Evolutionary conservation across 129 eudicot species (phyloP).

Genomic region (Dittrichia graveolens): DNA sequence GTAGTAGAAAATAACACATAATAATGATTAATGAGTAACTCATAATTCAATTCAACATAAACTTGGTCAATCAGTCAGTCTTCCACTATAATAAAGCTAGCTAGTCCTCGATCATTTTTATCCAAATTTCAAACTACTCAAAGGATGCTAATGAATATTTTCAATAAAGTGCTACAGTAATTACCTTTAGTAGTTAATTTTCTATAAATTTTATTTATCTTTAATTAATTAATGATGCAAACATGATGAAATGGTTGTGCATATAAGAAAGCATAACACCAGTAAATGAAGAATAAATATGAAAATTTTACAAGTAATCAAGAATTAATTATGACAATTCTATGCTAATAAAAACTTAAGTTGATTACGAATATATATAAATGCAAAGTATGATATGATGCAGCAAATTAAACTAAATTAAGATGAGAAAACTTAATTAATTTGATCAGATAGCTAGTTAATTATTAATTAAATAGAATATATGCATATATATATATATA

Average conservation of each 20-base stretch:
- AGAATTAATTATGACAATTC: no score
- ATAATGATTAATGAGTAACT: background rate
- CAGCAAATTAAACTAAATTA: background rate
- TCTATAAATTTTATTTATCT: background rate
- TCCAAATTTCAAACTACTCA: constrained; percentile 35
- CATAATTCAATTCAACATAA: constrained; percentile 27
- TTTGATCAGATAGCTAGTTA: background rate
- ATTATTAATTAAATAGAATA: background rate
- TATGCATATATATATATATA: no score
- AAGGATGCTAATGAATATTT: constrained; percentile 28
- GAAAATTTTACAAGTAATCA: no score
- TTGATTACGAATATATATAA: no score
- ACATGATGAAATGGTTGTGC: constrained; percentile 22
- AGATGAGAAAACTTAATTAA: constrained; percentile 11
- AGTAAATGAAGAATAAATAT: background rate
- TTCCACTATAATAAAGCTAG: constrained; percentile 41
- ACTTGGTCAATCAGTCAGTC: constrained; percentile 38
- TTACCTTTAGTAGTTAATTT: background rate
- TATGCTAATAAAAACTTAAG: no score
- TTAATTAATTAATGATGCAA: constrained; percentile 21
- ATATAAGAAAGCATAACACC: background rate
- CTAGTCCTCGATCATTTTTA: constrained; percentile 2
- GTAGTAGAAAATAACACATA: constrained; percentile 24
- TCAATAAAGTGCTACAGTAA: constrained; percentile 28
- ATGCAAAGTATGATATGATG: background rate